Conservation (phyloP, 1,139 yeast species). For the Geotrichum phurueaensis region DNA sequence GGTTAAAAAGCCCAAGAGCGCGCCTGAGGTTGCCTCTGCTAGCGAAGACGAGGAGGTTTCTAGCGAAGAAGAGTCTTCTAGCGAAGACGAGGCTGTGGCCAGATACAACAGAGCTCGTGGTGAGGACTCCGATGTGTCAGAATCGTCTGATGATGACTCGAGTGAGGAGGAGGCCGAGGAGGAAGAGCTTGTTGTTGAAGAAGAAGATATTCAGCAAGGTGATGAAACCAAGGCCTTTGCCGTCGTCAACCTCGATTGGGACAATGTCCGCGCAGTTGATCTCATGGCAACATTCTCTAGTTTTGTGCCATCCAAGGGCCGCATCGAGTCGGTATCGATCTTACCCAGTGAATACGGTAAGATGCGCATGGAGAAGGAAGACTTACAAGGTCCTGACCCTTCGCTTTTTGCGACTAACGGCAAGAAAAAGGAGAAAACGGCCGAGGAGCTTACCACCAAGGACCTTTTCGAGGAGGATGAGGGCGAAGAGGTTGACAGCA, state of each 20-base stretch:
- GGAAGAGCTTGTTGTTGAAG: slow-evolving; percentile 60
- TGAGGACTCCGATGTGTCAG: slow-evolving; percentile 46
- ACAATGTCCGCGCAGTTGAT: slow-evolving; percentile 78
- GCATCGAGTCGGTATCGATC: slow-evolving; percentile 63
- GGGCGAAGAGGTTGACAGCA: slow-evolving; percentile 45
- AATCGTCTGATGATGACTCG: slow-evolving; percentile 38
- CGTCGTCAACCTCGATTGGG: slow-evolving; percentile 97
- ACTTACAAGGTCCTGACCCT: slow-evolving; percentile 85
- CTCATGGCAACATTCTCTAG: slow-evolving; percentile 84
- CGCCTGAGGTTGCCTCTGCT: slow-evolving; percentile 6
- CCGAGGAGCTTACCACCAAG: slow-evolving; percentile 29
- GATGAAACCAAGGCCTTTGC: slow-evolving; percentile 82
- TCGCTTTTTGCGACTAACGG: slow-evolving; percentile 56
- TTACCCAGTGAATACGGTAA: slow-evolving; percentile 93
- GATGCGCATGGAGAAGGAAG: slow-evolving; percentile 85
- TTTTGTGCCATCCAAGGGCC: slow-evolving; percentile 75
- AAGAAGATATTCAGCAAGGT: slow-evolving; percentile 65
- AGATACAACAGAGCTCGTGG: slow-evolving; percentile 68
- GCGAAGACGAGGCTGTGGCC: slow-evolving; percentile 26
- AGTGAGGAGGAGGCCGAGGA: slow-evolving; percentile 30
- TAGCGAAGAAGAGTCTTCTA: slow-evolving; percentile 25
- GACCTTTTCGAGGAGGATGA: slow-evolving; percentile 33
- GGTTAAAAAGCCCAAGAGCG: not conserved
- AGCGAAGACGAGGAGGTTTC: slow-evolving; percentile 21
- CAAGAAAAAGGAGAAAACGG: slow-evolving; percentile 37